Base-by-base conservation (phyloP, 2,329 filamentous ascomycete species). In the Ceratocystis variospora region DNA sequence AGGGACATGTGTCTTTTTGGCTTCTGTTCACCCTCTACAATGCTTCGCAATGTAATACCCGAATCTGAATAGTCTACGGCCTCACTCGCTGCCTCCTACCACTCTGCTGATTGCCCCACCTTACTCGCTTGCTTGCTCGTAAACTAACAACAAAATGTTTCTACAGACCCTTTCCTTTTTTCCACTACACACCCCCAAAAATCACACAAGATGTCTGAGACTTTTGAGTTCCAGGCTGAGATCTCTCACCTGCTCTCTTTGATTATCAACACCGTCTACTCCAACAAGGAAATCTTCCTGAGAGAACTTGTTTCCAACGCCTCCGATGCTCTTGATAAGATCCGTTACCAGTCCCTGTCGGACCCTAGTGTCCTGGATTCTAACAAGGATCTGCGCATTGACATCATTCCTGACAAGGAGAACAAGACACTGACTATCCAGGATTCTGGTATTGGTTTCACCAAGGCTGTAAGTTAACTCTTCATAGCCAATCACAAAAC, bases 251-350 rank as follows among this genome's bases (percentile, higher is more conserved):
- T 99, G 72, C 89, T 99, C 77, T 91, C 88, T 73, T 89, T 99
- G 78, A 99, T 99, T 81, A 99, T 99, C 86, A 99, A 99, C 89
- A 97, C 94, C 72, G 94, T 99, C 83, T 99, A 97, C 86, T 96
- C 92, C 74, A 99, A 99, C 88, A 99, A 99, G 86, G 94, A 97
- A 82, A 97, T 99, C 78, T 99, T 99, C 87, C 82, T 99, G 75
- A 84, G 94, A 88, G 94, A 99, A 82, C 78, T 99, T 74, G 90
- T 99, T 76, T 97, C 94, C 81, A 99, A 99, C 82, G 88, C 88
- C 76, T 97, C 93, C 75, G 94, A 99, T 88, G 94, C 94, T 69
- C 86, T 99, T 74, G 94, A 99, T 88, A 99, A 99, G 89, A 96
- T 99, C 79, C 88, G 94, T 79, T 99, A 99, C 85, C 90, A 96